Evolutionary conservation across 2,329 filamentous ascomycete species (phyloP).

Genomic region (Colletotrichum sp.): DNA sequence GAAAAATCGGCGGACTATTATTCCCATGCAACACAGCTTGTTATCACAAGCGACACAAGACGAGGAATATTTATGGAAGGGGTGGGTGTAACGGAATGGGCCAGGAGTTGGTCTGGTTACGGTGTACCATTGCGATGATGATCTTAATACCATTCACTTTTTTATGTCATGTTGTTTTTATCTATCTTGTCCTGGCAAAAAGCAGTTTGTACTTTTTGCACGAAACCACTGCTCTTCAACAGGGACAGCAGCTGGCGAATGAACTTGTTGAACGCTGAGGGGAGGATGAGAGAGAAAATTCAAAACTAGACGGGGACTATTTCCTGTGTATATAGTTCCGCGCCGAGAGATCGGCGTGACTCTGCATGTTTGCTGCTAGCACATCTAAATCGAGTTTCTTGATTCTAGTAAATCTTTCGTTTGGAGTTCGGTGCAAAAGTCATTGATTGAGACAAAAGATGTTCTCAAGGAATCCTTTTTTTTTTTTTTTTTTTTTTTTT

Average conservation of each 20-base stretch:
- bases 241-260: background rate
- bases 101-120: conserved; percentile 7
- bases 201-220: background rate
- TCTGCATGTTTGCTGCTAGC: background rate
- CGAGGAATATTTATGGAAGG: background rate
- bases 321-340: background rate
- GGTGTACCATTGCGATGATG: conserved; percentile 13
- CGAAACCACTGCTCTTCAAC: background rate
- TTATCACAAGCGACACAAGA: background rate
- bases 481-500: too few species aligned
- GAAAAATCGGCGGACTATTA: background rate
- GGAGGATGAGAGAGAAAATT: background rate
- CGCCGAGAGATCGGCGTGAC: background rate
- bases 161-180: conserved; percentile 4
- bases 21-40: background rate
- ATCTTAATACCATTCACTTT: conserved; percentile 21
- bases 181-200: background rate
- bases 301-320: background rate
- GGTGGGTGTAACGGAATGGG: background rate
- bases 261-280: background rate
- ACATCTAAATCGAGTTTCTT: conserved; percentile 17
- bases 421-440: background rate
- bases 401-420: background rate
- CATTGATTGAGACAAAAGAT: too few species aligned
- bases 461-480: background rate